Percentiles rank a stretch among this genome's conserved stretches.
Conservation (phyloP, 2,329 filamentous ascomycete genomes). For the Cladosporium sp. region DNA sequence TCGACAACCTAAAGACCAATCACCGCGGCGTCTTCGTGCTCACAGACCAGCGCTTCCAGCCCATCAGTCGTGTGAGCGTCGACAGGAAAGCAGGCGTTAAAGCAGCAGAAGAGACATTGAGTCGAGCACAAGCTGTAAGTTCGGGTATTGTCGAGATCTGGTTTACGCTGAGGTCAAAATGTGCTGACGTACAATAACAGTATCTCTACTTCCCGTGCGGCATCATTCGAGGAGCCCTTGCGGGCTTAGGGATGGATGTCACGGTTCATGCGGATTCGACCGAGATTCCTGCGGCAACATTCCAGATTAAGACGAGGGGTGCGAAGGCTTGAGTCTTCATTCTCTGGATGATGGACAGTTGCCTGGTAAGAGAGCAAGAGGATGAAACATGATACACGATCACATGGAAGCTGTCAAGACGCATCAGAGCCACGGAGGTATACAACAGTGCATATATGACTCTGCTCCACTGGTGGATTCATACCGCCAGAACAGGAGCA, state of each 20-base stretch:
- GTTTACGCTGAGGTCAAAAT: background rate
- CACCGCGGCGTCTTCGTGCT: conserved; percentile 94
- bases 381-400: too few relatives aligned
- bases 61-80: conserved; percentile 84
- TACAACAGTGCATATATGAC: background rate
- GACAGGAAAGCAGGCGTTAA: conserved; percentile 43
- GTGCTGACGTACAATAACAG: conserved; percentile 40
- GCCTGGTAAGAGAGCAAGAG: background rate
- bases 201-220: conserved; percentile 96
- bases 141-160: background rate
- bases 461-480: too few relatives aligned
- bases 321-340: conserved; percentile 61
- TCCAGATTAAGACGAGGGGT: conserved; percentile 86
- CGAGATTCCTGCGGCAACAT: conserved; percentile 82
- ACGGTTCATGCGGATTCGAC: conserved; percentile 87
- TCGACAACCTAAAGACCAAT: conserved; percentile 98
- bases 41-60: conserved; percentile 87
- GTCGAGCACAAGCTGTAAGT: conserved; percentile 72
- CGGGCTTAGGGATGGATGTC: conserved; percentile 85
- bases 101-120: conserved; percentile 46
- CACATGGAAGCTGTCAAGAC: background rate
- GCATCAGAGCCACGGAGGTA: background rate
- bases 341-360: background rate
- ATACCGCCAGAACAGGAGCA: background rate
- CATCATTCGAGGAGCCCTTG: conserved; percentile 83